Percentiles rank a stretch among this genome's conserved stretches.
Conservation (phyloP, 106 monocot species). For the Apostasia shenzhenica region DNA sequence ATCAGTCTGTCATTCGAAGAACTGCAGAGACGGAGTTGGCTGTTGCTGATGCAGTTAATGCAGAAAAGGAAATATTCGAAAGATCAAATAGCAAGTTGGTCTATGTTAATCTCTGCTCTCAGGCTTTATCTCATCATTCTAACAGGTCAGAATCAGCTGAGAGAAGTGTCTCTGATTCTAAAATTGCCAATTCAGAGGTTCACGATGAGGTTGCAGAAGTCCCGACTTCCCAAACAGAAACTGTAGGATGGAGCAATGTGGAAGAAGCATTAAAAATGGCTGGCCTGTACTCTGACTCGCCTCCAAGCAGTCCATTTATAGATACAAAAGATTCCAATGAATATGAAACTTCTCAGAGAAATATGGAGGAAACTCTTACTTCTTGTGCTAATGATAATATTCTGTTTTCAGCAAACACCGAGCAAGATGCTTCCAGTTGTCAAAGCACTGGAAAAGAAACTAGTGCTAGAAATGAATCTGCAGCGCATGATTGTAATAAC, state of each 20-base stretch:
- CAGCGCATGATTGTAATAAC: slow-evolving; percentile 1
- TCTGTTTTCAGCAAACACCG: not conserved
- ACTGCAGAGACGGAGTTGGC: slow-evolving; percentile 76
- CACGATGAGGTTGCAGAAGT: slow-evolving; percentile 5
- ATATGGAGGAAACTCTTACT: slow-evolving; percentile 3
- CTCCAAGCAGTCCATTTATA: slow-evolving; percentile 57
- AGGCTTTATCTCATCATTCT: slow-evolving; percentile 33
- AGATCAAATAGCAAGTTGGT: slow-evolving; percentile 88
- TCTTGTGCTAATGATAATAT: slow-evolving; percentile 8
- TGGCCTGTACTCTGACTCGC: slow-evolving; percentile 82
- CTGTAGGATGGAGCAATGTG: slow-evolving; percentile 8
- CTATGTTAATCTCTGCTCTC: slow-evolving; percentile 80
- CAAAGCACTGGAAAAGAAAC: slow-evolving; percentile 1
- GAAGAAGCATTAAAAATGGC: slow-evolving; percentile 72
- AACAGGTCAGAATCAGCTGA: slow-evolving; percentile 21
- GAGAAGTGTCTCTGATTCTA: slow-evolving; percentile 1
- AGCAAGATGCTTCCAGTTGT: not conserved
- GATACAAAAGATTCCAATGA: slow-evolving; percentile 1
- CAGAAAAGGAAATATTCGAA: slow-evolving; percentile 83
- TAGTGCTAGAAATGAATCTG: not conserved
- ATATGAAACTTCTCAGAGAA: slow-evolving; percentile 12
- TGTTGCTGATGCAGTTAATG: slow-evolving; percentile 87
- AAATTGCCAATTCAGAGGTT: slow-evolving; percentile 3
- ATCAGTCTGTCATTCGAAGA: slow-evolving; percentile 35
- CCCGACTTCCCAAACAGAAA: not conserved